Base-by-base conservation (phyloP, 805 yeast genomes). In the Hemisphaericaspora nanyangensis region DNA sequence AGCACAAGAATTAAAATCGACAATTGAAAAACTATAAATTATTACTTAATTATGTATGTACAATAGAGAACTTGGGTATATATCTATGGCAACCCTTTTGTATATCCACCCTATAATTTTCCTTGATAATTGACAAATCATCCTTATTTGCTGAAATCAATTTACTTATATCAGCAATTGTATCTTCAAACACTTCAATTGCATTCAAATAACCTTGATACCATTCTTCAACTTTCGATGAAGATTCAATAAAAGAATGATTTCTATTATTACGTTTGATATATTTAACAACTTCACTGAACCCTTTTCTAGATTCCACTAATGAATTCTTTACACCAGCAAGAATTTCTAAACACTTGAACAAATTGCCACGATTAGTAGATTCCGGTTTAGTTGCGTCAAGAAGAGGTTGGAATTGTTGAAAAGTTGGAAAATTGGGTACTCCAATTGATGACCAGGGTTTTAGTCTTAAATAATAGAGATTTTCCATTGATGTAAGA, bases 401-500 rank as follows among this genome's bases (percentile, higher is more conserved):
- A 13, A 34, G 38, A 34, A 31, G 29, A 29, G 13, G 38, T 35
- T 40, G 30, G 44, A 62, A 70, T 24, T 70, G 71, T 11, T 51
- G 59, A 48, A 61, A 80, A 0, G 67, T 54, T 3, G 91, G 89
- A 30, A 77, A 51, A 20, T 70, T 72, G 1, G 96, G 96, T 8
- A 79, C 79, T 0, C 95, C 95, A 16, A 89, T 82, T 0, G 88
- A 75, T 17, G 82, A 76, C 64, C 84, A 86, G 4, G 93, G 80
- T 56, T 87, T 88, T 75, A 87, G 72, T 48, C 95, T 75, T 33
- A 88, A 62, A 8, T 55, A 46, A 38, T 48, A 65, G 16, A 63
- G 43, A 29, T 43, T 41, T 36, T 63, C 61, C 26, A 50, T 43
- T 10, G 47, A 39, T 5, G 60, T 50, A 10, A 50, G 36, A 44